Evolutionary conservation across 1,284 basidiomycete genomes (phyloP).

Genomic region (Anthracocystis panici-leucophaei): DNA sequence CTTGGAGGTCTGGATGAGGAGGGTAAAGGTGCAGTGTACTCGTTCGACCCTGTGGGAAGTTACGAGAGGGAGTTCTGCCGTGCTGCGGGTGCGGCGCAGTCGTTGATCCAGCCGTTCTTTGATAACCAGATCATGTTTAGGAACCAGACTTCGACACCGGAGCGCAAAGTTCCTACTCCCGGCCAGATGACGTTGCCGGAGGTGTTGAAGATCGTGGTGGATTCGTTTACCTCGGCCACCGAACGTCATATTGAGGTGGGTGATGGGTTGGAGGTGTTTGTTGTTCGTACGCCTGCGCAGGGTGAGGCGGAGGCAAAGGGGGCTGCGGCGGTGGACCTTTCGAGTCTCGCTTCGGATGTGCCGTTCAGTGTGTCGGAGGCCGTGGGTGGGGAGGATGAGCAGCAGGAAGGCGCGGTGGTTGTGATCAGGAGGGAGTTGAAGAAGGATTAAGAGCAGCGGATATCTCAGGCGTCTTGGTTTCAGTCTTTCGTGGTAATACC

Average conservation of each 20-base stretch:
- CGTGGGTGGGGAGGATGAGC: slow-evolving; percentile 65
- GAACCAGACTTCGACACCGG: slow-evolving; percentile 64
- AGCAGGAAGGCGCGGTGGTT: slow-evolving; percentile 60
- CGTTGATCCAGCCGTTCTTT: slow-evolving; percentile 68
- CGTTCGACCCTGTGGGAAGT: slow-evolving; percentile 68
- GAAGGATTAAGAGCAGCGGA: slow-evolving; percentile 55
- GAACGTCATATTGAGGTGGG: slow-evolving; percentile 69
- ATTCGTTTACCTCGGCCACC: slow-evolving; percentile 67
- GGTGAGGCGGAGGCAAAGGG: slow-evolving; percentile 9
- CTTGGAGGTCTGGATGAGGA: slow-evolving; percentile 69
- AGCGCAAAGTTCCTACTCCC: slow-evolving; percentile 56
- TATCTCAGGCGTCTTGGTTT: neutral
- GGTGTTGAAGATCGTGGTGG: slow-evolving; percentile 64
- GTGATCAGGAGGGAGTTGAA: slow-evolving; percentile 68
- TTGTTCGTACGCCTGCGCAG: slow-evolving; percentile 52
- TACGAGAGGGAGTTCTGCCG: slow-evolving; percentile 68
- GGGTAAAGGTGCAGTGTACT: slow-evolving; percentile 68
- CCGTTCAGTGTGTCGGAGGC: slow-evolving; percentile 62
- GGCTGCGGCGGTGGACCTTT: slow-evolving; percentile 53
- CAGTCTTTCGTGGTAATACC: slow-evolving; percentile 19
- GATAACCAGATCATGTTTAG: slow-evolving; percentile 69
- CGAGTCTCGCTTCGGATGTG: slow-evolving; percentile 30
- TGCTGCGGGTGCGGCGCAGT: slow-evolving; percentile 67
- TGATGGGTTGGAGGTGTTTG: slow-evolving; percentile 67
- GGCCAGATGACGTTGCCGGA: slow-evolving; percentile 61